phyloP scores from a whole-genome alignment of 108 stramenopile species.

The Cyclostephanos invisitatus region DNA sequence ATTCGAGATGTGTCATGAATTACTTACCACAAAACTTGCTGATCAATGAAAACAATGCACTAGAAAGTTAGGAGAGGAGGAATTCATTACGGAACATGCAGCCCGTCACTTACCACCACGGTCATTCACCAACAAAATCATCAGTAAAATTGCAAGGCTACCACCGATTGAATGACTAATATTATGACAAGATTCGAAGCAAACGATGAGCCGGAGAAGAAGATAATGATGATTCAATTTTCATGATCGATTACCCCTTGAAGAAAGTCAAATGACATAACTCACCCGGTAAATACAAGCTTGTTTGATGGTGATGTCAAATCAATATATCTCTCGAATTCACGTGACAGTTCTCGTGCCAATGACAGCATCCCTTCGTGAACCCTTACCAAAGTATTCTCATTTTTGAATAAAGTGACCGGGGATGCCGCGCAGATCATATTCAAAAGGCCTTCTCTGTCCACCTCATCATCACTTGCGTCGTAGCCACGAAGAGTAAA shows the following conservation, averaged over 20 bases:
- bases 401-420: conserved; percentile 30
- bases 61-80: neutral
- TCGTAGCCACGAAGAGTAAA: conserved; percentile 87
- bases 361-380: conserved; percentile 72
- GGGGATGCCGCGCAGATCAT: conserved; percentile 64
- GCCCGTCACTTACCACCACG: conserved; percentile 44
- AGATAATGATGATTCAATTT: neutral
- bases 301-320: conserved; percentile 60
- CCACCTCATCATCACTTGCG: conserved; percentile 81
- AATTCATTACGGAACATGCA: neutral
- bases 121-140: conserved; percentile 54
- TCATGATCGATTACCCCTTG: neutral
- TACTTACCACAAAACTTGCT: conserved; percentile 52
- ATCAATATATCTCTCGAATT: conserved; percentile 66
- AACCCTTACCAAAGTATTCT: conserved; percentile 45
- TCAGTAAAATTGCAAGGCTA: conserved; percentile 64
- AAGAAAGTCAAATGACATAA: neutral
- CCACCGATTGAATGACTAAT: conserved; percentile 78
- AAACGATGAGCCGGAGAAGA: neutral
- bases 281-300: conserved; percentile 69
- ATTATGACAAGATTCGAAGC: neutral
- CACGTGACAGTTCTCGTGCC: conserved; percentile 63
- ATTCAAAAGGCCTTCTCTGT: conserved; percentile 69
- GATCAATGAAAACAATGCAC: conserved; percentile 5
- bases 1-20: neutral